A percentile compares a stretch with the other conserved stretches of the same genome.
phyloP scores from a whole-genome alignment of 257 asterid genomes.

The Jasminum sambac region DNA sequence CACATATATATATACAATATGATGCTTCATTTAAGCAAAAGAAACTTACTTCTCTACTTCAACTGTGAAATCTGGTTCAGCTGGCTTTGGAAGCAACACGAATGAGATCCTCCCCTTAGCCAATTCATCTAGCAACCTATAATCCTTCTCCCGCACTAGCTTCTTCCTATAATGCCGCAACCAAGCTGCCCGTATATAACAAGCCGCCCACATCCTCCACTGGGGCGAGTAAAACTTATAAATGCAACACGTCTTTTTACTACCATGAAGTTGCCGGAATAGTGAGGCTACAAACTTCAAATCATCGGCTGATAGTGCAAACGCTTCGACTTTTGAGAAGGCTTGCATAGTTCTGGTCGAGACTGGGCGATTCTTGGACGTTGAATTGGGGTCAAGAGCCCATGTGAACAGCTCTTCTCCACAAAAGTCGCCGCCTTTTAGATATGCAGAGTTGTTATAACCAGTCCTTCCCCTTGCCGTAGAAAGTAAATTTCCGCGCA shows the following conservation, averaged over 20 bases:
- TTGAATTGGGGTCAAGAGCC: conserved; percentile 88
- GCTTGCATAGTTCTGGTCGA: conserved; percentile 93
- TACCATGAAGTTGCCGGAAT: conserved; percentile 81
- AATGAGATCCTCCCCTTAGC: conserved; percentile 66
- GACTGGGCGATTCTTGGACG: conserved; percentile 84
- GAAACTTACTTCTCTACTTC: background rate
- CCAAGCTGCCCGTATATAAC: conserved; percentile 95
- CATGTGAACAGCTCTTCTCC: conserved; percentile 98
- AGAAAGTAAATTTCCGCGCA: conserved; percentile 77
- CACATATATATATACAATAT: too few relatives aligned
- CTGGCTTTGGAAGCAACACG: conserved; percentile 80
- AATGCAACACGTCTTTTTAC: conserved; percentile 82
- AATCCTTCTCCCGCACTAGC: conserved; percentile 73
- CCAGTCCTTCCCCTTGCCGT: conserved; percentile 95
- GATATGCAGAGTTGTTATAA: conserved; percentile 70
- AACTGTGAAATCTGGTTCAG: conserved; percentile 62
- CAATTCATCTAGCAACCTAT: conserved; percentile 68
- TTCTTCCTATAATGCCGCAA: conserved; percentile 71
- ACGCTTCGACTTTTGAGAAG: conserved; percentile 87
- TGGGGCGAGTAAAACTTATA: conserved; percentile 92
- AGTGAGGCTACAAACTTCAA: conserved; percentile 93
- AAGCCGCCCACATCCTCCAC: conserved; percentile 98
- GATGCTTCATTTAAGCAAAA: conserved; percentile 1
- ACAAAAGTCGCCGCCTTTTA: conserved; percentile 92
- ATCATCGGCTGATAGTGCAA: conserved; percentile 82